phyloP scores from a whole-genome alignment of 306 rosid species.

The Lotus japonicus region DNA sequence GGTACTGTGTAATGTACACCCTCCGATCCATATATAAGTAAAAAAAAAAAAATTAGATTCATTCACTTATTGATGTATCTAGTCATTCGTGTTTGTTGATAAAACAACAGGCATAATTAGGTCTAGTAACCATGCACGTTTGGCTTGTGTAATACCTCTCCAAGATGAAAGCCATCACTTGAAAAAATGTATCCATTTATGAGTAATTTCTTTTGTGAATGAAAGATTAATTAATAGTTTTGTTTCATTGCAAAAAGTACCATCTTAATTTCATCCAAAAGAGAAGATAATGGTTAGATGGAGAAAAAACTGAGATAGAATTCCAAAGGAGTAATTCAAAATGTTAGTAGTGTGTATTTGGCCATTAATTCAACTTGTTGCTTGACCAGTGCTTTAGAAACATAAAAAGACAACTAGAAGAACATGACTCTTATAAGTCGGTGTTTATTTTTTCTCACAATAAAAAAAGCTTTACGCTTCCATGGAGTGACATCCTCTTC shows the following conservation, averaged over 20 bases:
- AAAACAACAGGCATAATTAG: too few relatives aligned
- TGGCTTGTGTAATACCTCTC: too few relatives aligned
- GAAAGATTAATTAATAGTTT: background rate
- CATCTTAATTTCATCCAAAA: background rate
- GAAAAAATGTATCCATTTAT: too few relatives aligned
- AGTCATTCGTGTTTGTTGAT: too few relatives aligned
- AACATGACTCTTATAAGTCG: background rate
- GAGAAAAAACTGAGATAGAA: background rate
- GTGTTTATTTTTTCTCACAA: background rate
- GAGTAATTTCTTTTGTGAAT: background rate
- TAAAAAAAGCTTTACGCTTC: background rate
- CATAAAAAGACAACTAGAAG: background rate
- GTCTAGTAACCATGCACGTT: too few relatives aligned
- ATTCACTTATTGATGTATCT: too few relatives aligned
- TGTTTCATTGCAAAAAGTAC: background rate
- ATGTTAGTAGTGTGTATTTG: background rate
- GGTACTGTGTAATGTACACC: too few relatives aligned
- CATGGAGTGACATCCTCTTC: conserved; percentile 20
- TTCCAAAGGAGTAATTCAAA: background rate
- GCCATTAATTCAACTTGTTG: background rate
- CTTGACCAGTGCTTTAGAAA: background rate
- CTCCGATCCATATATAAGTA: too few relatives aligned
- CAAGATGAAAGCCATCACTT: too few relatives aligned
- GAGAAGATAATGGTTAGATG: background rate
- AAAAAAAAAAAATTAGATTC: too few relatives aligned